Evolutionary conservation across 306 rosid genomes (phyloP), one percentile per base, ranked within the genome.

Genomic region (Cercis canadensis): DNA sequence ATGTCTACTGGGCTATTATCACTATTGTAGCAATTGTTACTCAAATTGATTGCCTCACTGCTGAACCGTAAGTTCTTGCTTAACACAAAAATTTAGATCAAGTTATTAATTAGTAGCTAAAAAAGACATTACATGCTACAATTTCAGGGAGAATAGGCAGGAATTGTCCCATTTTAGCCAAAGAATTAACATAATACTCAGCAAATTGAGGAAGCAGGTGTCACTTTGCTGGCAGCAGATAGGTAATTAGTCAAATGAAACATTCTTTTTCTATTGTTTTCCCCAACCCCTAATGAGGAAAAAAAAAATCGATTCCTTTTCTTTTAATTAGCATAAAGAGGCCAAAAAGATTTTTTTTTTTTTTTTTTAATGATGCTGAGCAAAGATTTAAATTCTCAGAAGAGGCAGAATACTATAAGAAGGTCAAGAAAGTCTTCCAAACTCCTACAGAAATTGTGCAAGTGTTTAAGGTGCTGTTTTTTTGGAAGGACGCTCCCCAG

Each of bases 1-100:
- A 86, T 77, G 93, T 82, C 7, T 89, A 85, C 13, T 89, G 96
- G 97, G 58, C 87, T 8, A 85, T 92, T 57, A 71, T 85, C 49
- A 79, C 92, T 11, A 41, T 87, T 53, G 86, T 70, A 0, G 87
- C 96, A 12, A 80, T 90, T 56, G 86, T 83, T 3, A 80, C 93
- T 59, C 87, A 85, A 59, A 53, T 82, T 4, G 82, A 76, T 41
- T 75, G 71, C 66, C 87, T 86, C 53, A 82, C 79, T 5, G 78
- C 84, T 33, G 84, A 88, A 19, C 82, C 78, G 92, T 86, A 69
- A 56, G 87, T 67, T 52, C 6, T 10, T 4, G 8, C 3, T 24
- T 24, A 24, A 24, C 29, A 1, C 3, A 24, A 24, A 24, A 24
- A 1, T 24, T 24, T 24, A 3, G 29, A 24, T 24, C 29, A 24